Evolutionary conservation across 2,329 filamentous ascomycete species (phyloP).

Genomic region (Pochonia chlamydosporia): DNA sequence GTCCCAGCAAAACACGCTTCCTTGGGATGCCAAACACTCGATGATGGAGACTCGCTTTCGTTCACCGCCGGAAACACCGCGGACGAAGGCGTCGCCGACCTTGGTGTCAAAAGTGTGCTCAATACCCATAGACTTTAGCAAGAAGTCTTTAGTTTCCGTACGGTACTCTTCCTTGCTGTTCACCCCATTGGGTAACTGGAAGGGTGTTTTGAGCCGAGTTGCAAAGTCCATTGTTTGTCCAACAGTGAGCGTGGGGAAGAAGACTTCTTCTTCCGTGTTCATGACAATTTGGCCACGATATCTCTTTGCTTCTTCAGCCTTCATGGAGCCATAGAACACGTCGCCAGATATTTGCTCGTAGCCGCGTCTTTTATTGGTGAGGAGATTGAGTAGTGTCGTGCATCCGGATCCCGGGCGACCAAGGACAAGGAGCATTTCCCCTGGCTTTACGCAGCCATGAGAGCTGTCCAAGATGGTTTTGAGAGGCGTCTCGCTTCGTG

Average conservation of each 20-base stretch:
- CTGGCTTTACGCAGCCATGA: constrained; percentile 65
- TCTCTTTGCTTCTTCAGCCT: constrained; percentile 39
- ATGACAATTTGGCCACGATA: constrained; percentile 58
- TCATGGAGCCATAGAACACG: constrained; percentile 48
- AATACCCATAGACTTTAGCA: constrained; percentile 53
- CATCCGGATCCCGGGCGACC: constrained; percentile 65
- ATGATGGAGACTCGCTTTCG: constrained; percentile 65
- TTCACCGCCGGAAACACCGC: constrained; percentile 64
- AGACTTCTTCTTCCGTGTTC: constrained; percentile 63
- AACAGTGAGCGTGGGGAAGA: constrained; percentile 65
- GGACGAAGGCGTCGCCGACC: constrained; percentile 60
- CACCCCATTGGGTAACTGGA: constrained; percentile 37
- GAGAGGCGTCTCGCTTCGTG: constrained; percentile 48
- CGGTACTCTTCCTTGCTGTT: constrained; percentile 39
- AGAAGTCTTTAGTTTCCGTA: constrained; percentile 42
- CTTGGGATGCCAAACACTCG: constrained; percentile 53
- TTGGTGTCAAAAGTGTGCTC: constrained; percentile 58
- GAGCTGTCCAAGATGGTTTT: constrained; percentile 60
- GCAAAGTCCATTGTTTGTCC: constrained; percentile 68
- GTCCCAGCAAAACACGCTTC: constrained; percentile 60
- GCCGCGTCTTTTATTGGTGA: constrained; percentile 58
- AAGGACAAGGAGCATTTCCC: constrained; percentile 66
- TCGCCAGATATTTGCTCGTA: constrained; percentile 54
- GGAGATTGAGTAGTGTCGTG: constrained; percentile 63
- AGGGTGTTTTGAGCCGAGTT: constrained; percentile 51